These are phyloP conservation scores for Sporisorium exsertum DNA, from an alignment of 1,284 basidiomycete genomes.

Conservation along the genomic window DNA sequence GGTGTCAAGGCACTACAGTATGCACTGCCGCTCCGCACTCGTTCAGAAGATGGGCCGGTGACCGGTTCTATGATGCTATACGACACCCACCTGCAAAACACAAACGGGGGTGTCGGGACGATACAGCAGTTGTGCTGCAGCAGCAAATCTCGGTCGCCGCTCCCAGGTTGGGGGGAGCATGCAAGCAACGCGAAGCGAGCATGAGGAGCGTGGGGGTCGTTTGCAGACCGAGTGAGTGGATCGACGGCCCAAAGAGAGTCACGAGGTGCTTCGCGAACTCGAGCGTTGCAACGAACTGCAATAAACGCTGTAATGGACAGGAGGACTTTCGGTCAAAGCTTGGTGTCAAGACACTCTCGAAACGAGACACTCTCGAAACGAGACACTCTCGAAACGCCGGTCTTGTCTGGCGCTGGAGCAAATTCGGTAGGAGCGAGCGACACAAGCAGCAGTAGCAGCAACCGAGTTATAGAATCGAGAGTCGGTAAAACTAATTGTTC, in stretches of 20 bases:
- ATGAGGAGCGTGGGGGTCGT: constrained; percentile 19
- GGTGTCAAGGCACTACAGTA: neutral
- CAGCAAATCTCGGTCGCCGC: neutral
- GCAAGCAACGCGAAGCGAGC: neutral
- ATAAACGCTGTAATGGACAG: constrained; percentile 21
- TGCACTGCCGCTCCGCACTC: neutral
- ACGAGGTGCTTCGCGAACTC: neutral
- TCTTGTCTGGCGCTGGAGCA: constrained; percentile 3
- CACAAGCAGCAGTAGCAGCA: neutral
- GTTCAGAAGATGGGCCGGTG: neutral
- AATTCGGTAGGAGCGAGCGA: neutral
- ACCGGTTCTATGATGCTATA: constrained; percentile 26
- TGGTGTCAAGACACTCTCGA: neutral
- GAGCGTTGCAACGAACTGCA: neutral
- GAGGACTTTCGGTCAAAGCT: constrained; percentile 23
- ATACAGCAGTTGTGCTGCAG: no score
- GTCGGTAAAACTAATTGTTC: neutral
- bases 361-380: constrained; percentile 5
- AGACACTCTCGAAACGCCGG: constrained; percentile 8
- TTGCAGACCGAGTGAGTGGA: no score
- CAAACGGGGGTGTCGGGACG: neutral
- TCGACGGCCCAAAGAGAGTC: constrained; percentile 1
- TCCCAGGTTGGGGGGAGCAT: neutral
- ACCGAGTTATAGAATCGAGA: constrained; percentile 1
- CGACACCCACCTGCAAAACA: neutral